Base-by-base conservation (phyloP, 805 yeast genomes). In the Pichia eremophila region DNA sequence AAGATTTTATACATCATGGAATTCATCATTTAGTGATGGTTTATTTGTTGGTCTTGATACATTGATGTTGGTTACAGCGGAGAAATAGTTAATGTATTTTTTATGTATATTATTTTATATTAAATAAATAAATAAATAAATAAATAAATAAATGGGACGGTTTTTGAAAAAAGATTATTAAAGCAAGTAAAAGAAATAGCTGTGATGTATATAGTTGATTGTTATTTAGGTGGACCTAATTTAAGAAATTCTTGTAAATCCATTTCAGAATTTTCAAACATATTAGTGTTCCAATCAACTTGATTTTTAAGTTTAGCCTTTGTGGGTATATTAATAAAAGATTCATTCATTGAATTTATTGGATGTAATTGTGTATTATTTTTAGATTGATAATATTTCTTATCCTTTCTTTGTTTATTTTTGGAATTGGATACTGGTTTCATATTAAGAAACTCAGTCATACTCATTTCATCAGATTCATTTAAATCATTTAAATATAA, bases 401-500 rank as follows among this genome's bases (percentile, higher is more conserved):
- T 14, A 28, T n/a, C 25, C 25, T 22, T 22, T 22, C 25, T 22
- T 22, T 22, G 25, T 5, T 4, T 22, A 22, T 22, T 22, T 22
- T 22, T 22, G 6, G 6, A 5, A 2, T 18, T 8, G 10, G 45
- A 22, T 22, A 34, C 17, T 4, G 48, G 31, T 14, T 43, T 46
- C 7, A 51, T 41, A 34, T 34, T 34, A 14, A 34, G 36, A 5
- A 51, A 51, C 22, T 48, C 51, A 9, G 37, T 19, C 17, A 51
- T 15, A 27, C 44, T 43, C 40, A 44, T 11, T 29, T 46, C 40
- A 4, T 38, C 47, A 31, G 32, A 31, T 18, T 40, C 39, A 29
- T 10, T 29, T 3, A 34, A 34, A 34, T 15, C 10, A 14, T 12
- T 7, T 6, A 37, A 34, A 14, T 34, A 4, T n/a, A 22, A 22